A percentile compares a stretch with the other conserved stretches of the same genome.
phyloP scores from a whole-genome alignment of 176 grass and related monocot species.

The Hsuehochloa calcarea region DNA sequence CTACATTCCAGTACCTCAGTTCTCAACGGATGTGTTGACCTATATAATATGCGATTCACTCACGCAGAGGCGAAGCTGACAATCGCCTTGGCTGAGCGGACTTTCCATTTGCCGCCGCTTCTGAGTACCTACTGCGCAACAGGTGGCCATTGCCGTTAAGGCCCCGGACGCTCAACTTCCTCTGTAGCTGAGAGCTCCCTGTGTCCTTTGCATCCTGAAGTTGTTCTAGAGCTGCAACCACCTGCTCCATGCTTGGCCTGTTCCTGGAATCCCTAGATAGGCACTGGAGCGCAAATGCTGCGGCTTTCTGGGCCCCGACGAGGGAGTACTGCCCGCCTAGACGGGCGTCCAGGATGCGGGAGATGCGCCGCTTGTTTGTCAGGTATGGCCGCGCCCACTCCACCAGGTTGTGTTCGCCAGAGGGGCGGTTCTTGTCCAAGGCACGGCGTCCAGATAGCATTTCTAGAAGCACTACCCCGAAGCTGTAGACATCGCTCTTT shows the following conservation, averaged over 20 bases:
- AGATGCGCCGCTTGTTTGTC: slow-evolving; percentile 42
- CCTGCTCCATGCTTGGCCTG: slow-evolving; percentile 62
- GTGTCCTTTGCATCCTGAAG: slow-evolving; percentile 50
- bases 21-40: neutral
- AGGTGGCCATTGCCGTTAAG: neutral
- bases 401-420: slow-evolving; percentile 66
- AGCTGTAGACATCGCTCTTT: slow-evolving; percentile 75
- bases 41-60: neutral
- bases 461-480: slow-evolving; percentile 65
- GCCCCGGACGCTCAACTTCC: neutral
- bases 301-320: slow-evolving; percentile 46
- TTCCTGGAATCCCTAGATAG: slow-evolving; percentile 44
- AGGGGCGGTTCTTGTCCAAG: slow-evolving; percentile 67
- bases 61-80: neutral
- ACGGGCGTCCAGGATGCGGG: slow-evolving; percentile 48
- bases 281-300: slow-evolving; percentile 48
- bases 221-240: slow-evolving; percentile 46
- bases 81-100: neutral
- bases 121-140: neutral
- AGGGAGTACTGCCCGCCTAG: slow-evolving; percentile 57
- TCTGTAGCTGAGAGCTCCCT: neutral
- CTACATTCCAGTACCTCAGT: neutral
- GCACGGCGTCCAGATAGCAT: slow-evolving; percentile 52
- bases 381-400: slow-evolving; percentile 75
- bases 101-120: neutral